A percentile compares a stretch with the other conserved stretches of the same genome.
phyloP scores from a whole-genome alignment of 805 yeast genomes.

The Cephaloascus fragrans region DNA sequence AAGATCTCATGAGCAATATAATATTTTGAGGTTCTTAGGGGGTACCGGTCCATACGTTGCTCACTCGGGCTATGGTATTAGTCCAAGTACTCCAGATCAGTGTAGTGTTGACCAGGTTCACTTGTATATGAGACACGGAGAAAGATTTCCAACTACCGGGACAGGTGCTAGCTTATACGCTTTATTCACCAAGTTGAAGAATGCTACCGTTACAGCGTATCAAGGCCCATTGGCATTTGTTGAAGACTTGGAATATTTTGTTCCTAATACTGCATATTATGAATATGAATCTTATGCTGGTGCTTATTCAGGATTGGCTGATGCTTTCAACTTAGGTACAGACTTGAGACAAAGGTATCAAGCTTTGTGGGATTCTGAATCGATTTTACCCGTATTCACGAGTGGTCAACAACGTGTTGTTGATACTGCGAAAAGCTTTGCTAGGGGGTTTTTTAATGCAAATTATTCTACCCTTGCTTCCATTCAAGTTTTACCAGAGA shows the following conservation, averaged over 20 bases:
- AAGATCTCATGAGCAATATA: slow-evolving; percentile 35
- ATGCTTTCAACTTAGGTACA: slow-evolving; percentile 40
- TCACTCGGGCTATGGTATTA: slow-evolving; percentile 43
- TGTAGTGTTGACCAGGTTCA: slow-evolving; percentile 61
- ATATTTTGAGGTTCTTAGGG: slow-evolving; percentile 40
- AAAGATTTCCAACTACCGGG: slow-evolving; percentile 54
- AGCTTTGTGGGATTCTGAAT: slow-evolving; percentile 26
- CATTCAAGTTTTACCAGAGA: slow-evolving; percentile 36
- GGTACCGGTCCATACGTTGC: slow-evolving; percentile 49
- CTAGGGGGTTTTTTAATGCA: slow-evolving; percentile 48
- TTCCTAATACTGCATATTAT: slow-evolving; percentile 20
- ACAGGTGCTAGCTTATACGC: slow-evolving; percentile 14
- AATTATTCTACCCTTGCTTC: slow-evolving; percentile 24
- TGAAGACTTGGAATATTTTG: slow-evolving; percentile 44
- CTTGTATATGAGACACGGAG: slow-evolving; percentile 69
- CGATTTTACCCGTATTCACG: slow-evolving; percentile 39
- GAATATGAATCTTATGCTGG: slow-evolving; percentile 44
- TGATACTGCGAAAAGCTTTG: slow-evolving; percentile 45
- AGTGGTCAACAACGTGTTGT: slow-evolving; percentile 46
- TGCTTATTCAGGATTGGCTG: slow-evolving; percentile 42
- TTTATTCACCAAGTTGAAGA: slow-evolving; percentile 21
- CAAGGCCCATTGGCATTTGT: slow-evolving; percentile 46
- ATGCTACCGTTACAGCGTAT: slow-evolving; percentile 21
- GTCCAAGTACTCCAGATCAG: slow-evolving; percentile 33
- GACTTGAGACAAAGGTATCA: slow-evolving; percentile 38